Conservation (phyloP, 2,329 filamentous ascomycete species). For the Cladosporium sp. region DNA sequence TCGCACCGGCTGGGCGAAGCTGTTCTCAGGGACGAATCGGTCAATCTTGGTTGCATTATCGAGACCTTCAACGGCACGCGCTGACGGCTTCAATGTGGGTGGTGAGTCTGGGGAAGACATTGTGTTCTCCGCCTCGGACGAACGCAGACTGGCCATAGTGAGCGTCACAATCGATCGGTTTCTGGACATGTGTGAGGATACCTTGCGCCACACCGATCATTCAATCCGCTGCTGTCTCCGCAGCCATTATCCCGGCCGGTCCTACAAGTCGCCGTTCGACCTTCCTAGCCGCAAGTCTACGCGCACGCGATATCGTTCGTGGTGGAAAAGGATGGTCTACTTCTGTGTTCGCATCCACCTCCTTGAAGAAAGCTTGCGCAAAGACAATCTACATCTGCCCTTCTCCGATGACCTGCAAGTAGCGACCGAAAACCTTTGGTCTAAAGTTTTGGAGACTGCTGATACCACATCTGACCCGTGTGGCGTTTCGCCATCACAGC, state of each 20-base stretch:
- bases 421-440: not conserved
- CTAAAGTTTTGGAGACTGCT: not conserved
- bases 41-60: too few species aligned
- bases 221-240: conserved; percentile 19
- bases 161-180: too few species aligned
- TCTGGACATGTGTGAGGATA: conserved; percentile 19
- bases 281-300: conserved; percentile 13
- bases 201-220: conserved; percentile 14
- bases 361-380: not conserved
- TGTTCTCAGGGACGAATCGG: too few species aligned
- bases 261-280: conserved; percentile 19
- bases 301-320: conserved; percentile 4
- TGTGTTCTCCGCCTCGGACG: too few species aligned
- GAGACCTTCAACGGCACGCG: too few species aligned
- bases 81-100: too few species aligned
- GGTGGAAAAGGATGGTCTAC: conserved; percentile 15
- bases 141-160: too few species aligned
- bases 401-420: not conserved
- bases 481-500: not conserved
- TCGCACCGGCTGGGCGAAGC: too few species aligned
- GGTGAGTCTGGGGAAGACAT: too few species aligned
- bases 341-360: not conserved
- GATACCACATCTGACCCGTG: not conserved
- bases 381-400: not conserved
- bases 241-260: conserved; percentile 16